Evolutionary conservation across 768 basidiomycete genomes (phyloP), one percentile per base, ranked within the genome.

Genomic region (Exidia glandulosa): DNA sequence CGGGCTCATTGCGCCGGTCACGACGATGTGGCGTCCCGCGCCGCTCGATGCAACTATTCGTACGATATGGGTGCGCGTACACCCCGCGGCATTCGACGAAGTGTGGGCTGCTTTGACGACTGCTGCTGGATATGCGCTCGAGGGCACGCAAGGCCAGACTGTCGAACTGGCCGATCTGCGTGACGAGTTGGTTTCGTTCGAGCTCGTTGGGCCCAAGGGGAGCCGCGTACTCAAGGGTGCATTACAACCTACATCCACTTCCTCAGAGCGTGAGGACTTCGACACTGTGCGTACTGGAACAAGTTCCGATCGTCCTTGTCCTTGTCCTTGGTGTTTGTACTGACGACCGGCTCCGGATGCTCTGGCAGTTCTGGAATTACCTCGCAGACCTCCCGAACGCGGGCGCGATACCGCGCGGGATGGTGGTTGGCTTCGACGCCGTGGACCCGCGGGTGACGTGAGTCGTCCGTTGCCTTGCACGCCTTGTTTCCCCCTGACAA

Each of bases 391-490:
- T 90, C 5, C 85, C 85, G 61, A 81, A 83, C 16, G 73, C 91
- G 16, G 85, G 77, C 0, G 83, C 82, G 9, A 67, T 93, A 3
- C 84, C 90, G 6, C 76, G 84, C 45, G 88, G 86, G 2, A 88
- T 88, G 79, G 73, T 91, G 0, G 75, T 92, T 23, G 92, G 92
- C 0, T 79, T 92, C 61, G 85, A 78, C 41, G 88, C 92, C 0
- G 73, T 87, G 37, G 95, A 99, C 70, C 95, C 95, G 13, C 80
- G 95, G 54, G 74, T 97, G 13, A 87, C 78, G 94, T 94, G 63
- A 33, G 81, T 69, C 12, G 41, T 19, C 19, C 6, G 10, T 14
- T 19, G 41, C 34, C 7, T 36, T n/a, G 16, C 23, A 7, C 50
- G 1, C 23, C 34, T n/a, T 5, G 48, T 52, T 31, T 32, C 27